Percentiles rank a stretch among this genome's conserved stretches.
Conservation (phyloP, 805 yeast genomes). For the Osmozyma mogii region DNA sequence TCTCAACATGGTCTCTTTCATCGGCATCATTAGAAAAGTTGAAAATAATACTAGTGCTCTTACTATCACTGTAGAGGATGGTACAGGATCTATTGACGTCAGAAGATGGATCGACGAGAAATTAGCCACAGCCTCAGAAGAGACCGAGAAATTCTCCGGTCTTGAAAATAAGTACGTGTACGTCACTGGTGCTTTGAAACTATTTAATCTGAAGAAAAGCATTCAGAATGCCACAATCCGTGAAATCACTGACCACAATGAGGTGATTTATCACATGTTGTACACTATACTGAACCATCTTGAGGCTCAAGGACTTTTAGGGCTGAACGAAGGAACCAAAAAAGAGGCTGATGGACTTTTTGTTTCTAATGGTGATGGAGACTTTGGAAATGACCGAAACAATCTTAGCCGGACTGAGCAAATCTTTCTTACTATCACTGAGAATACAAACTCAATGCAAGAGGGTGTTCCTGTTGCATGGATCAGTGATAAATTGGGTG, state of each 20-base stretch:
- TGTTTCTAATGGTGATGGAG: slow-evolving; percentile 19
- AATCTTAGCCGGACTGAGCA: slow-evolving; percentile 26
- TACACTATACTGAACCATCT: slow-evolving; percentile 54
- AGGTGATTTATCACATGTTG: slow-evolving; percentile 59
- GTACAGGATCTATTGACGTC: slow-evolving; percentile 58
- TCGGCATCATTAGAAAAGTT: slow-evolving; percentile 65
- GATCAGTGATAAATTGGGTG: slow-evolving; percentile 48
- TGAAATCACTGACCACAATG: slow-evolving; percentile 55
- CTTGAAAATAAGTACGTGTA: slow-evolving; percentile 51
- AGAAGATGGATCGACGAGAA: slow-evolving; percentile 48
- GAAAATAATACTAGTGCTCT: slow-evolving; percentile 51
- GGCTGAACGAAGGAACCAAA: slow-evolving; percentile 8
- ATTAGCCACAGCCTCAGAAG: slow-evolving; percentile 21
- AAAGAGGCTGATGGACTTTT: slow-evolving; percentile 21
- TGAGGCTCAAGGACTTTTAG: slow-evolving; percentile 42
- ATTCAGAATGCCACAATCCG: slow-evolving; percentile 57
- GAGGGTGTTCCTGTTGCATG: slow-evolving; percentile 70
- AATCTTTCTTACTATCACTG: slow-evolving; percentile 41
- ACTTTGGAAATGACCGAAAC: slow-evolving; percentile 17
- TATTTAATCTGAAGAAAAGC: slow-evolving; percentile 56
- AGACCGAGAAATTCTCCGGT: slow-evolving; percentile 24
- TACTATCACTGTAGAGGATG: slow-evolving; percentile 62
- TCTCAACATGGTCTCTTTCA: slow-evolving; percentile 52
- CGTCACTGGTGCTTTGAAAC: slow-evolving; percentile 41
- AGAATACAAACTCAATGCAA: slow-evolving; percentile 48